A percentile compares a stretch with the other conserved stretches of the same genome.
Evolutionary conservation across 1,139 yeast genomes (phyloP).

Genomic region (Hyphopichia buzzinii): DNA sequence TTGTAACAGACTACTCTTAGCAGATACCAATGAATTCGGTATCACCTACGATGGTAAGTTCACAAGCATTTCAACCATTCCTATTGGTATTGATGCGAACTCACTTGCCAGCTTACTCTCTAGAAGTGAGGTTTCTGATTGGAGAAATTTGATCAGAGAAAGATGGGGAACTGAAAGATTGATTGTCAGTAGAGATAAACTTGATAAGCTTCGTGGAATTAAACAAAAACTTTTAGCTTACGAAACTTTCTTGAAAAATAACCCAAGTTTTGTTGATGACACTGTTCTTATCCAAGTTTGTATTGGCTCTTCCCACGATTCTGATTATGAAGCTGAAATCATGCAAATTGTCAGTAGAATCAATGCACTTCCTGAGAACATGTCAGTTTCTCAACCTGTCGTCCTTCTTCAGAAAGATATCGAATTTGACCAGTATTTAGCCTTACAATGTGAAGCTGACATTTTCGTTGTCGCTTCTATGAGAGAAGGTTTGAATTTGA

Average conservation of each 20-base stretch:
- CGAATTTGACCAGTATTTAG: slow-evolving; percentile 85
- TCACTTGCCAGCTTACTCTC: slow-evolving; percentile 48
- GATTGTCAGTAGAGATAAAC: slow-evolving; percentile 84
- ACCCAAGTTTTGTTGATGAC: slow-evolving; percentile 69
- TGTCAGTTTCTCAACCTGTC: slow-evolving; percentile 81
- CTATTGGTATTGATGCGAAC: slow-evolving; percentile 85
- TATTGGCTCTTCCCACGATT: slow-evolving; percentile 53
- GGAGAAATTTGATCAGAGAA: slow-evolving; percentile 72
- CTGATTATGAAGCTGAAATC: slow-evolving; percentile 67
- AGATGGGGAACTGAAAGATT: slow-evolving; percentile 73
- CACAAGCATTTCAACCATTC: slow-evolving; percentile 64
- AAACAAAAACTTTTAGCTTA: slow-evolving; percentile 86
- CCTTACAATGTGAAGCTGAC: slow-evolving; percentile 82
- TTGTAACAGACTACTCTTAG: slow-evolving; percentile 76
- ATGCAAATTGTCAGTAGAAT: slow-evolving; percentile 81
- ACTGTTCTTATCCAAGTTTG: slow-evolving; percentile 85
- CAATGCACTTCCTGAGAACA: slow-evolving; percentile 69
- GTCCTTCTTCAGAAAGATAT: slow-evolving; percentile 85
- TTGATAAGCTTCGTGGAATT: slow-evolving; percentile 84
- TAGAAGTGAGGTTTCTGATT: slow-evolving; percentile 55
- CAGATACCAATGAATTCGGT: slow-evolving; percentile 79
- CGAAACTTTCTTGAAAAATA: slow-evolving; percentile 66
- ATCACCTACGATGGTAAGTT: slow-evolving; percentile 65
- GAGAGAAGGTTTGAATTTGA: slow-evolving; percentile 95
- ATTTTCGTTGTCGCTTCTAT: slow-evolving; percentile 83